Base-by-base conservation (phyloP, 192 early-diverging fungal species). In the Mortierella alpina region DNA sequence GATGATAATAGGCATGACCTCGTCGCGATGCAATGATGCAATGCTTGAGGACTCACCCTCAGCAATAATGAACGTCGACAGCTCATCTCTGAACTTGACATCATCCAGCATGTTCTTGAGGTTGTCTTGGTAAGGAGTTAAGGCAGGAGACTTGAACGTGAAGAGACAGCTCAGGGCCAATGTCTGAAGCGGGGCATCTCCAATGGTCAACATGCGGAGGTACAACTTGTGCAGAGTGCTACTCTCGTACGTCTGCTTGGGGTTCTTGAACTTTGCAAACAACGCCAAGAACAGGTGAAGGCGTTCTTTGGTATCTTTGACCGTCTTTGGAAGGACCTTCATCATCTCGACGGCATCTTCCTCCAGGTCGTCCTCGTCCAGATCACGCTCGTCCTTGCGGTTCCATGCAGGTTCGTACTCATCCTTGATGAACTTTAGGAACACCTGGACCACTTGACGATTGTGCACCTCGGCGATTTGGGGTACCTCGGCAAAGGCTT, bases 51-150 rank as follows among this genome's bases (percentile, higher is more conserved):
- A 82, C 66, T 87, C 89, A 14, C 88, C 83, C 15, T 88, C 83
- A 14, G 89, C 89, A 45, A 97, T 74, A 55, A 93, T 85, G 50
- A 97, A 90, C 2, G 90, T 91, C 39, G 93, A 85, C 22, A 99
- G 86, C 68, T 92, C 90, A 70, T 98, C 97, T n/a, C 97, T 92
- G 89, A 98, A 98, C 67, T 91, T 93, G 56, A 86, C 85, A 31
- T 98, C 97, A 51, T 96, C 92, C 7, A 93, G 79, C 45, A 99
- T 79, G 17, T 87, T 88, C 53, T 88, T 88, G 69, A 99, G 83
- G 45, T 92, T 87, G 23, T 97, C 96, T 18, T 85, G 86, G 68
- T 96, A 95, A 40, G 90, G 89, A 13, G 78, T 72, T 22, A 98
- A 63, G 6, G 87, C 86, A 1, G 88, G 80, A 14, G 90, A 78